Base-by-base conservation (phyloP, 2,329 filamentous ascomycete species). In the Fusarium coicis region DNA sequence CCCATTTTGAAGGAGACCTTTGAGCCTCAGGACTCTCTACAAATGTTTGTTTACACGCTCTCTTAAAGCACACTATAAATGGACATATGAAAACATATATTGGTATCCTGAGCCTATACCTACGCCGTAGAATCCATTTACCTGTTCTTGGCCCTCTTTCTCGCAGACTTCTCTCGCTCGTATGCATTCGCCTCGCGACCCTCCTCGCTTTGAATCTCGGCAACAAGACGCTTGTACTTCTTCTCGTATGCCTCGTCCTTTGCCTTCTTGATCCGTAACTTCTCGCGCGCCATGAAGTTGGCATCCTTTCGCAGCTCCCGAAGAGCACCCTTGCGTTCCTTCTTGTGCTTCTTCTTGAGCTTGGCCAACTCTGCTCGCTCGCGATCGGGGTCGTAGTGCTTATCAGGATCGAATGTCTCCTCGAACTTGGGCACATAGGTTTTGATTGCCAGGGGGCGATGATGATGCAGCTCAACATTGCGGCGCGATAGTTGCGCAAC, bases 181-280 rank as follows among this genome's bases (percentile, higher is more conserved):
- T 98, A 98, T 54, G 88, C 89, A 83, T 98, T 98, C 47, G 90
- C 88, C 82, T 96, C 95, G 66, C 88, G 86, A 3, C 96, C 96
- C 82, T 98, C 96, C 84, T 97, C 93, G 75, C 93, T 94, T 85
- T 99, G 96, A 78, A 99, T 98, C 88, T 98, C 95, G 15, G 95
- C 93, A 76, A 98, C 91, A 68, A 99, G 87, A 74, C 93, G 90
- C 87, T 93, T 93, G 86, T 96, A 97, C 88, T 98, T 98, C 87
- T 93, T 93, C 87, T 98, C 96, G 87, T 99, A 98, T 74, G 93
- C 95, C 65, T 90, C 90, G 86, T 98, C 96, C 85, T 91, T 92
- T 85, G 93, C 93, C 88, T 95, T 97, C 91, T 98, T 98, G 86
- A 97, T 88, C 78, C 90, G 89, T 78, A 99, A 87, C 83, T 93